Evolutionary conservation across 2,329 filamentous ascomycete genomes (phyloP).

Genomic region (Ophiocordyceps camponoti-floridani): DNA sequence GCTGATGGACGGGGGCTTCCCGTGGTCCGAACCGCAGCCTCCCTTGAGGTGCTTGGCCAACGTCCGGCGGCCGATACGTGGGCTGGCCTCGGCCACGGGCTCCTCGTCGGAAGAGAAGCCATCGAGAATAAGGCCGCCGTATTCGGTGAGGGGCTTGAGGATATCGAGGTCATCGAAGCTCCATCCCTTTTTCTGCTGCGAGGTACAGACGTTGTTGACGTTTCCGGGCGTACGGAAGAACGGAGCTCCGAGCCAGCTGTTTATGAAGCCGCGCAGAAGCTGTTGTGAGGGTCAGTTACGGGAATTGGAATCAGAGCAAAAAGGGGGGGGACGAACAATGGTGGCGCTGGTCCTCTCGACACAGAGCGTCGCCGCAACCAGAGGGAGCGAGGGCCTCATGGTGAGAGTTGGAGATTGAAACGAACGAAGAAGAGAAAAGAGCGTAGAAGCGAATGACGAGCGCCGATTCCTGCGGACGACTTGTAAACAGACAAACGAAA

Average conservation of each 20-base stretch:
- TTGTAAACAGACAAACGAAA: background rate
- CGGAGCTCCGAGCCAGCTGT: constrained; percentile 11
- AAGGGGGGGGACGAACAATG: constrained; percentile 11
- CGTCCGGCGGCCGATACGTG: constrained; percentile 25
- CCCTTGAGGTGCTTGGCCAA: constrained; percentile 26
- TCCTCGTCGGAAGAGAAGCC: constrained; percentile 33
- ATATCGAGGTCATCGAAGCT: constrained; percentile 3
- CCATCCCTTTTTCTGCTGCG: constrained; percentile 52
- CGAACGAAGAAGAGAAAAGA: background rate
- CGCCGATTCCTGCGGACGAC: too few relatives aligned
- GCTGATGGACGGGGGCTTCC: constrained; percentile 36
- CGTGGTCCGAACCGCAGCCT: constrained; percentile 25
- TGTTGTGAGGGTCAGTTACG: background rate
- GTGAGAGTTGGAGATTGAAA: background rate
- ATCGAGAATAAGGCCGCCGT: constrained; percentile 55
- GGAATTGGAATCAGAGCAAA: background rate
- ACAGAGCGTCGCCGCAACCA: constrained; percentile 33
- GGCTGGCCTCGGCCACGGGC: constrained; percentile 34
- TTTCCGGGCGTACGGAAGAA: constrained; percentile 52
- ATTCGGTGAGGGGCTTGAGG: constrained; percentile 32
- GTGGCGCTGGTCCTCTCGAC: constrained; percentile 30
- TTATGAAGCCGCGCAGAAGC: background rate
- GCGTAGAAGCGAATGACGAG: background rate
- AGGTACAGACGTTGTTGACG: constrained; percentile 59
- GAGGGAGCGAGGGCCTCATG: constrained; percentile 33